Conservation (phyloP, 2,329 filamentous ascomycete species). For the Epichloe typhina region DNA sequence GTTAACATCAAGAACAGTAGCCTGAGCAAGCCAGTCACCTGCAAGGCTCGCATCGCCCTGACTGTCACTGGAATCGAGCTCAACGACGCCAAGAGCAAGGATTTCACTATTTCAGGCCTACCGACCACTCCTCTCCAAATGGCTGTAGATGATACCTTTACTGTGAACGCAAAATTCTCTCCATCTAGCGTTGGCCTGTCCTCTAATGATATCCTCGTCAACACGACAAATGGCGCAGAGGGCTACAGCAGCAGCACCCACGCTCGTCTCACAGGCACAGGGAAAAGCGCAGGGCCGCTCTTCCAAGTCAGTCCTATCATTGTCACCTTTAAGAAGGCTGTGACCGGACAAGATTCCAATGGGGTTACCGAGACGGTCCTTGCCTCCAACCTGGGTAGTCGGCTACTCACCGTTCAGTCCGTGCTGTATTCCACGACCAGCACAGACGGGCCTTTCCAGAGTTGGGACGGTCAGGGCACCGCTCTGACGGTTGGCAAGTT, state of each 20-base stretch:
- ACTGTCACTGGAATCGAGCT: slow-evolving; percentile 26
- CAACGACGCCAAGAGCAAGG: slow-evolving; percentile 19
- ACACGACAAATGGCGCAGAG: slow-evolving; percentile 30
- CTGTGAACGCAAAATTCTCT: slow-evolving; percentile 29
- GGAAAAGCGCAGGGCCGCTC: slow-evolving; percentile 30
- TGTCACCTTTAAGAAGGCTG: slow-evolving; percentile 35
- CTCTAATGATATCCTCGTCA: slow-evolving; percentile 32
- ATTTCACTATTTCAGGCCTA: slow-evolving; percentile 24
- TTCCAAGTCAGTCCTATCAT: slow-evolving; percentile 33
- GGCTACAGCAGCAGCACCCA: slow-evolving; percentile 34
- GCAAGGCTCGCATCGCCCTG: slow-evolving; percentile 31
- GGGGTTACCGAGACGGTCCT: slow-evolving; percentile 30
- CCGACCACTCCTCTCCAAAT: slow-evolving; percentile 20
- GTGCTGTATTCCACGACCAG: slow-evolving; percentile 31
- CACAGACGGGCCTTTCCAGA: slow-evolving; percentile 31
- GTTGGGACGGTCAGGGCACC: slow-evolving; percentile 20
- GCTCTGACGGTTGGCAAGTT: slow-evolving; percentile 33
- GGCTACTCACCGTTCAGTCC: slow-evolving; percentile 27
- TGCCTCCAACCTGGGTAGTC: slow-evolving; percentile 36
- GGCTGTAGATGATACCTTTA: slow-evolving; percentile 25
- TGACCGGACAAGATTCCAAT: slow-evolving; percentile 27
- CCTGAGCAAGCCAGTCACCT: slow-evolving; percentile 24
- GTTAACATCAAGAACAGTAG: slow-evolving; percentile 25
- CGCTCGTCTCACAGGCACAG: slow-evolving; percentile 34
- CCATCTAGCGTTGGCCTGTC: slow-evolving; percentile 33